phyloP scores from a whole-genome alignment of 345 rosid species.

The Moricandia arvensis region DNA sequence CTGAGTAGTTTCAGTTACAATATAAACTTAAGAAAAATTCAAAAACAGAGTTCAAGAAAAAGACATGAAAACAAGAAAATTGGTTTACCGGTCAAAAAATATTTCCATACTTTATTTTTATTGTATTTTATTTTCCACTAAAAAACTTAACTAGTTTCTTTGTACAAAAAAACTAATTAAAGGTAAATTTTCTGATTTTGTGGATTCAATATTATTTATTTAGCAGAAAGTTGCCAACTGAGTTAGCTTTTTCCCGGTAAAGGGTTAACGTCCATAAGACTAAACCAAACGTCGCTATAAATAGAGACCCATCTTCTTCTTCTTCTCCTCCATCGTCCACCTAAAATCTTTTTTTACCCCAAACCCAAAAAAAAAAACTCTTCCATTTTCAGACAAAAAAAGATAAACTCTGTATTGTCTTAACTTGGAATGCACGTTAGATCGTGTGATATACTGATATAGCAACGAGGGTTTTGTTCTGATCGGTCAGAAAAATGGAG shows the following conservation, averaged over 20 bases:
- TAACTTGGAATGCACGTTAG: background rate
- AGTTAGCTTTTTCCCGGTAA: constrained; percentile 35
- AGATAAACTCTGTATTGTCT: constrained; percentile 1
- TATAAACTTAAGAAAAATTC: background rate
- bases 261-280: constrained; percentile 33
- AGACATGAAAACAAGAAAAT: constrained; percentile 1
- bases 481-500: constrained; percentile 54
- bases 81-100: background rate
- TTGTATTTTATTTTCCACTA: background rate
- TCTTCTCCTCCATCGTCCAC: constrained; percentile 27
- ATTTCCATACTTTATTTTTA: background rate
- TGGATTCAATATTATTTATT: background rate
- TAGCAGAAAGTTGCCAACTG: background rate
- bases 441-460: constrained; percentile 27
- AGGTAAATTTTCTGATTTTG: background rate
- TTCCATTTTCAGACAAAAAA: background rate
- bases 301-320: constrained; percentile 29
- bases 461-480: constrained; percentile 26
- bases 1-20: background rate
- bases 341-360: constrained; percentile 14
- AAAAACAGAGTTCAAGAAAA: background rate
- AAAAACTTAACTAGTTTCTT: background rate
- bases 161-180: background rate
- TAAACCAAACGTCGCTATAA: constrained; percentile 35
- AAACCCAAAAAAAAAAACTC: background rate